Evolutionary conservation across 2,329 filamentous ascomycete species (phyloP), one percentile per base, ranked within the genome.

Genomic region (Penicillium sp.): DNA sequence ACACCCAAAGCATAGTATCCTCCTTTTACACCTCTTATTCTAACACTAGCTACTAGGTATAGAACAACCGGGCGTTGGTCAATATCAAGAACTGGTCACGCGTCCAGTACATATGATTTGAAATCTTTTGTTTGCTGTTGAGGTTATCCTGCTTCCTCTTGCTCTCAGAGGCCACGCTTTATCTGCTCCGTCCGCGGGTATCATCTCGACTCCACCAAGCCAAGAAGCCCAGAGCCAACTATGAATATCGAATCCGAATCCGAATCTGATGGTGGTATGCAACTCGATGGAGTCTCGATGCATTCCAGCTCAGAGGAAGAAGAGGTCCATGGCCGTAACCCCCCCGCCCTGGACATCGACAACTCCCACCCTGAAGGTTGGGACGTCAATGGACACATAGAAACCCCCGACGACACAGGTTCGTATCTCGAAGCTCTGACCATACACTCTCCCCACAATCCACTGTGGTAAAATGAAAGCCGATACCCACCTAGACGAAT

Each of bases 261-360:
- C 0, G 59, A 62, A 11, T 50, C 50, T 5, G 58, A 62, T 38
- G 65, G 67, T 16, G 61, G 58, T 11, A 69, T 70, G 66, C 56
- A 67, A 31, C 39, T 69, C 38, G 34, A 36, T n/a, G 34, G 13
- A 36, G 34, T 18, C 22, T 44, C 43, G n/a, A 5, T 52, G 2
- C 27, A 52, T 9, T 34, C 31, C 34, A 36, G 11, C 34, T 36
- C 34, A 14, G 34, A 16, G 13, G 34, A 4, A 14, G 34, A n/a
- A 14, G 34, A n/a, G 8, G 24, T 6, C 24, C 24, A 5, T 8
- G 24, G 24, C 3, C 24, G 8, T 6, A 27, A 27, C 24, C 5
- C 24, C 24, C 5, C 24, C 3, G 8, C 5, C 5, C 24, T 27
- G 24, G 32, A 34, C 11, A 34, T 34, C 32, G 36, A 38, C 36